These are phyloP conservation scores for Nicotiana paniculata DNA, from an alignment of 257 asterid genomes.

Conservation along the genomic window DNA sequence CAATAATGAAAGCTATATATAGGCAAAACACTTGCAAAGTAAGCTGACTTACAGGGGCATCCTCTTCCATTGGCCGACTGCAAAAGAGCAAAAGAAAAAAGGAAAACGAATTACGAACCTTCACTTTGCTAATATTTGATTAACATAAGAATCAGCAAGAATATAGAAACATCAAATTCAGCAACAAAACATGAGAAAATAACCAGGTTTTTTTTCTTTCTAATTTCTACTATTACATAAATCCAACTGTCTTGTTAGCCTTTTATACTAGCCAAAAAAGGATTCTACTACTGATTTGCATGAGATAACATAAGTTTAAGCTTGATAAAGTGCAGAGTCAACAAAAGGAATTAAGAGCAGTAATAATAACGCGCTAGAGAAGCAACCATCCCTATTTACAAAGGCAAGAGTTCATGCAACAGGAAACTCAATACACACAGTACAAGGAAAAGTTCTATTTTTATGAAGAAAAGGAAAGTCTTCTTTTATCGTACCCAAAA, in stretches of 20 bases:
- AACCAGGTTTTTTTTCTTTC: not conserved
- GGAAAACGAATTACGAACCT: slow-evolving; percentile 18
- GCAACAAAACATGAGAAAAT: not conserved
- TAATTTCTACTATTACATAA: not conserved
- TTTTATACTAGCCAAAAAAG: not conserved
- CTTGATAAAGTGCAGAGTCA: not conserved
- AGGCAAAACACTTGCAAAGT: not conserved
- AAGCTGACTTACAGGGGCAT: slow-evolving; percentile 49
- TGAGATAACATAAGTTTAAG: not conserved
- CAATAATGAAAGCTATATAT: not conserved
- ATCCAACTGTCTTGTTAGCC: not conserved
- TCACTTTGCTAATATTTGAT: not conserved
- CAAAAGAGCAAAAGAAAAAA: slow-evolving; percentile 13
- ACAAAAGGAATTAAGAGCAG: not conserved
- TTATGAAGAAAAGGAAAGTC: too few relatives aligned
- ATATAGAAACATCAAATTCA: not conserved
- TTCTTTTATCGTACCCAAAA: too few relatives aligned
- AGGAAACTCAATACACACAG: not conserved
- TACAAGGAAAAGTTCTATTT: too few relatives aligned
- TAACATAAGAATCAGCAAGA: not conserved
- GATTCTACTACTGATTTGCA: not conserved
- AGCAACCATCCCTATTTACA: not conserved
- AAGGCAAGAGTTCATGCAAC: not conserved
- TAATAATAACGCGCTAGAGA: not conserved
- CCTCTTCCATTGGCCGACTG: slow-evolving; percentile 80